Evolutionary conservation across 208 protist species (phyloP).

Genomic region (Blechomonas ayalai): DNA sequence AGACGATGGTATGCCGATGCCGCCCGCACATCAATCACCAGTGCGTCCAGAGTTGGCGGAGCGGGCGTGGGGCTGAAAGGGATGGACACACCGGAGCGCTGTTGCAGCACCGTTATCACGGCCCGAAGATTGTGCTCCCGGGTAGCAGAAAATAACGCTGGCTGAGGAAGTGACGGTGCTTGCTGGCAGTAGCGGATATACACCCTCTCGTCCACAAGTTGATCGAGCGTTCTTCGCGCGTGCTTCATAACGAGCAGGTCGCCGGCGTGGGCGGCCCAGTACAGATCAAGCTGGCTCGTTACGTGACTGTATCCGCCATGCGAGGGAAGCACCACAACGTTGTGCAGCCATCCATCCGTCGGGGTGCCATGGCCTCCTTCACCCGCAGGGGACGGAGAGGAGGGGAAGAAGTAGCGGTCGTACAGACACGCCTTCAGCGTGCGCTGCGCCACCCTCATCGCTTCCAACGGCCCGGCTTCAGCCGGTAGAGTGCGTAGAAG

Average conservation of each 20-base stretch:
- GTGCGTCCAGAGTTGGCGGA: conserved; percentile 7
- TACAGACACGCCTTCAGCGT: conserved; percentile 34
- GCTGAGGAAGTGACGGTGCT: conserved; percentile 52
- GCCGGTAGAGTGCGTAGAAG: no score
- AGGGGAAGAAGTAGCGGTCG: conserved; percentile 24
- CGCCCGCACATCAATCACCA: conserved; percentile 55
- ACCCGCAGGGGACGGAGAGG: background rate
- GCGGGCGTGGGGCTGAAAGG: background rate
- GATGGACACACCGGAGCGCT: background rate
- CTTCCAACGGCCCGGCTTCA: background rate
- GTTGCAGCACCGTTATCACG: background rate
- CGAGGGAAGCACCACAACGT: conserved; percentile 55
- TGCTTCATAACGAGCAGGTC: conserved; percentile 59
- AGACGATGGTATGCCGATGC: conserved; percentile 32
- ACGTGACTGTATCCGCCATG: conserved; percentile 80
- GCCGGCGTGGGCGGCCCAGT: conserved; percentile 51
- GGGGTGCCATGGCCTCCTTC: background rate
- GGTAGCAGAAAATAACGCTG: conserved; percentile 35
- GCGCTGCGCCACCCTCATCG: conserved; percentile 18
- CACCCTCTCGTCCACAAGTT: conserved; percentile 13
- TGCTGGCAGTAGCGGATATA: conserved; percentile 29
- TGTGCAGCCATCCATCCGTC: background rate
- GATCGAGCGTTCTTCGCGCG: conserved; percentile 34
- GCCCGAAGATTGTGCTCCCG: conserved; percentile 30
- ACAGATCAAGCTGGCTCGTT: conserved; percentile 68